Conservation (phyloP, 1,139 yeast species). For the Candida sanyaensis region DNA sequence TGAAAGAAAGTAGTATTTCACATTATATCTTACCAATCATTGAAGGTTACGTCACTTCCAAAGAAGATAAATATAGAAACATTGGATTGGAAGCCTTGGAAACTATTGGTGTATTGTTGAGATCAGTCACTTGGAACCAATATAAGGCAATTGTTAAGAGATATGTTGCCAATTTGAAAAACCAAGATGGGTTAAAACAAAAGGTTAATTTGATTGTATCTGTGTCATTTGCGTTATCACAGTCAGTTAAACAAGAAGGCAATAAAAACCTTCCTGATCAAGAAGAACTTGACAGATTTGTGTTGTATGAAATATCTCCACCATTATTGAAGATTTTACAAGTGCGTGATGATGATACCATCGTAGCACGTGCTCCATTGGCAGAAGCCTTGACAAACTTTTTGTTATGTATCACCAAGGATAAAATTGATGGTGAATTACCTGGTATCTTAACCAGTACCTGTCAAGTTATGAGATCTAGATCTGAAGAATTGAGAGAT, state of each 20-base stretch:
- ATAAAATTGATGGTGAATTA: conserved; percentile 55
- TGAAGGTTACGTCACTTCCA: conserved; percentile 70
- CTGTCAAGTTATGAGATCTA: conserved; percentile 85
- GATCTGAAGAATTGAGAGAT: conserved; percentile 88
- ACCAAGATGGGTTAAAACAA: conserved; percentile 56
- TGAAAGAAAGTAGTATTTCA: conserved; percentile 64
- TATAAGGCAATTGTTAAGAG: conserved; percentile 74
- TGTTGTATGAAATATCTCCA: conserved; percentile 63
- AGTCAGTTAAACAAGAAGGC: conserved; percentile 21
- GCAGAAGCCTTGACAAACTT: conserved; percentile 82
- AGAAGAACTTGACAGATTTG: conserved; percentile 51
- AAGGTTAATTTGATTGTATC: conserved; percentile 65
- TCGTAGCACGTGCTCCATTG: conserved; percentile 72
- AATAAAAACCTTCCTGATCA: conserved; percentile 31
- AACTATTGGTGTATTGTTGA: conserved; percentile 61
- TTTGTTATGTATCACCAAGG: conserved; percentile 61
- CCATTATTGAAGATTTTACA: conserved; percentile 60
- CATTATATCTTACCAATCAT: conserved; percentile 83
- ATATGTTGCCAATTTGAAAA: conserved; percentile 57
- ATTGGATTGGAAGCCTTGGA: conserved; percentile 72
- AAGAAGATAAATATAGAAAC: conserved; percentile 66
- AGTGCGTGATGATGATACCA: conserved; percentile 74
- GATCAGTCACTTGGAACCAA: conserved; percentile 75
- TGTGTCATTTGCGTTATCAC: conserved; percentile 54
- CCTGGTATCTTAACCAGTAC: conserved; percentile 84